Evolutionary conservation across 768 basidiomycete genomes (phyloP).

Genomic region (Boletus fagicola): DNA sequence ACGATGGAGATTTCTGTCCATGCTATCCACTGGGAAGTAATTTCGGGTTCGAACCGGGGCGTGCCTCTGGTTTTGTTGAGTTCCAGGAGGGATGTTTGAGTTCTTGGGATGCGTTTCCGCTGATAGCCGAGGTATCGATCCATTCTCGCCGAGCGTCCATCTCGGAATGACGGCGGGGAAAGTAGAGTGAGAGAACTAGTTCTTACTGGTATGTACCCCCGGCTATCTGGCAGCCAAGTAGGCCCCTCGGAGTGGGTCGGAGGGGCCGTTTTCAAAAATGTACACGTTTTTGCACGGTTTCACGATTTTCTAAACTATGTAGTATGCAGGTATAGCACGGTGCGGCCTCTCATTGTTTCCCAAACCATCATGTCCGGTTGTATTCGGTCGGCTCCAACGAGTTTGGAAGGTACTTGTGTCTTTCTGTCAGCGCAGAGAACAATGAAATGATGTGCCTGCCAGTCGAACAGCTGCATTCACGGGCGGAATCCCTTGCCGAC

Average conservation of each 20-base stretch:
- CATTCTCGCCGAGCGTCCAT: conserved; percentile 17
- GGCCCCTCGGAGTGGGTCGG: too few species aligned
- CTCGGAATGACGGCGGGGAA: background rate
- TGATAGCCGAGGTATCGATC: conserved; percentile 22
- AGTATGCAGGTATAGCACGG: too few species aligned
- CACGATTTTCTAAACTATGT: too few species aligned
- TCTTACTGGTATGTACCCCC: too few species aligned
- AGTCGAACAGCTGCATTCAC: background rate
- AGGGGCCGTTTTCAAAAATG: background rate
- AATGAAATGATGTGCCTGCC: background rate
- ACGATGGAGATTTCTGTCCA: conserved; percentile 44
- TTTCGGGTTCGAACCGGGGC: conserved; percentile 24
- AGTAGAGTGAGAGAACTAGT: too few species aligned
- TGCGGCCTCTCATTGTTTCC: background rate
- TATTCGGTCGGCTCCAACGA: background rate
- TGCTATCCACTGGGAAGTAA: conserved; percentile 25
- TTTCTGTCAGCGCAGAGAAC: background rate
- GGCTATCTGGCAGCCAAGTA: too few species aligned
- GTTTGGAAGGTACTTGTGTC: background rate
- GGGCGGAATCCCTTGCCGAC: background rate
- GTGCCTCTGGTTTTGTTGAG: conserved; percentile 6
- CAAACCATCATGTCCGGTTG: background rate
- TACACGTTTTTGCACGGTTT: too few species aligned
- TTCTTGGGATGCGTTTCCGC: conserved; percentile 29
- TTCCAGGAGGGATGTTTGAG: conserved; percentile 30